Percentiles rank a stretch among this genome's conserved stretches.
Evolutionary conservation across 768 basidiomycete genomes (phyloP).

Genomic region (Leccinum disarticulatum): DNA sequence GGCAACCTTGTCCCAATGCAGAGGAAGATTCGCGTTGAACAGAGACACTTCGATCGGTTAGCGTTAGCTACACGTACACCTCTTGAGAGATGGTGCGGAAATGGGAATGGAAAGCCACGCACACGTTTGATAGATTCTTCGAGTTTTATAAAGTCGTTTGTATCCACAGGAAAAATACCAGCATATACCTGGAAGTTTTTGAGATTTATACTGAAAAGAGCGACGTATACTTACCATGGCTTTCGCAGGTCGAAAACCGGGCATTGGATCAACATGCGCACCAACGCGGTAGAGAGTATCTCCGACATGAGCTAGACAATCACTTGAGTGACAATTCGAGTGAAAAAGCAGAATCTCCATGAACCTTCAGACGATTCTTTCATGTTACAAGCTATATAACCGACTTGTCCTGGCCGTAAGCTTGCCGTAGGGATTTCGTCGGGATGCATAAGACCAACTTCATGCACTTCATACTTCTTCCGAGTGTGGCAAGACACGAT

Average conservation of each 20-base stretch:
- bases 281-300: constrained; percentile 86
- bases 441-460: constrained; percentile 88
- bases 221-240: constrained; percentile 67
- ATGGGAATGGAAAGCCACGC: constrained; percentile 20
- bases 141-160: constrained; percentile 86
- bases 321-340: constrained; percentile 1
- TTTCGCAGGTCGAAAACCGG: constrained; percentile 89
- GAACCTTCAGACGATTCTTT: constrained; percentile 92
- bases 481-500: constrained; percentile 82
- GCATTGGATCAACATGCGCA: constrained; percentile 74
- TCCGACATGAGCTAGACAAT: constrained; percentile 76
- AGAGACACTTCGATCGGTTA: constrained; percentile 87
- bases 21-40: constrained; percentile 90
- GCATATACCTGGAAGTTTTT: constrained; percentile 71
- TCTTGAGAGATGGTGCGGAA: constrained; percentile 12
- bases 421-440: constrained; percentile 75
- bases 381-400: constrained; percentile 95
- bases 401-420: constrained; percentile 79
- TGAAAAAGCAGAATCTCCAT: background rate
- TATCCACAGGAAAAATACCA: constrained; percentile 92
- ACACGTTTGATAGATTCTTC: constrained; percentile 95
- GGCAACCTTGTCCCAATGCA: constrained; percentile 92
- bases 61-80: constrained; percentile 54
- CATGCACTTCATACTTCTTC: constrained; percentile 86
- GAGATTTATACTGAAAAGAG: constrained; percentile 1